phyloP scores from a whole-genome alignment of 495 filamentous ascomycete species.

The Penicillium desertorum region DNA sequence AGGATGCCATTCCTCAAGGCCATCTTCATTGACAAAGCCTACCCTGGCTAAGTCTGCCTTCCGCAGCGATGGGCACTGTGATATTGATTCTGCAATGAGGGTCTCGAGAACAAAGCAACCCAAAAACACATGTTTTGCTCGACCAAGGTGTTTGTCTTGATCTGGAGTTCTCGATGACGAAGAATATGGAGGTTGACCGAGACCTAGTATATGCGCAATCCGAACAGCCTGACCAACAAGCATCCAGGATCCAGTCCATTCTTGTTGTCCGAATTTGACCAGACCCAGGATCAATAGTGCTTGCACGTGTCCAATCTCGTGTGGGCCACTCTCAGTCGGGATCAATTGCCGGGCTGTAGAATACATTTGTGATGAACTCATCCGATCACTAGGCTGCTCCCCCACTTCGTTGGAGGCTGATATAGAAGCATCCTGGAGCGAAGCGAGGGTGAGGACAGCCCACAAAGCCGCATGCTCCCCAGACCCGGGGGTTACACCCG shows the following conservation, averaged over 20 bases:
- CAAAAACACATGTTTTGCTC: constrained; percentile 53
- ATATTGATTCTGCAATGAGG: constrained; percentile 54
- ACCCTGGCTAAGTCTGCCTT: constrained; percentile 46
- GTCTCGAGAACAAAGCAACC: constrained; percentile 68
- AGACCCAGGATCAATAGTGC: constrained; percentile 61
- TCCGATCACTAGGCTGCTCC: constrained; percentile 17
- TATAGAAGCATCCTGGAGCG: constrained; percentile 48
- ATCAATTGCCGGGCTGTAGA: constrained; percentile 54
- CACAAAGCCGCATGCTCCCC: constrained; percentile 64
- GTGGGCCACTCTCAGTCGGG: constrained; percentile 51
- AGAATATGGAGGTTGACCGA: constrained; percentile 28
- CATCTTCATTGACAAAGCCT: constrained; percentile 56
- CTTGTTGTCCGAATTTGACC: constrained; percentile 55
- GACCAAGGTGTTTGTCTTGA: constrained; percentile 26
- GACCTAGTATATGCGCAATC: constrained; percentile 48
- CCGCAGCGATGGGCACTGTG: constrained; percentile 52
- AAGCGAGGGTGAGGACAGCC: constrained; percentile 56
- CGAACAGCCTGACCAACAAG: constrained; percentile 61
- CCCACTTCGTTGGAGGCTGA: constrained; percentile 32
- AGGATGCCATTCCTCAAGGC: constrained; percentile 69
- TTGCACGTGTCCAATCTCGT: constrained; percentile 60
- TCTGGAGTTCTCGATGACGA: constrained; percentile 15
- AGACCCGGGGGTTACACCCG: constrained; percentile 35
- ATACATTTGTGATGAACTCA: constrained; percentile 47
- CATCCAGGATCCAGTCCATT: constrained; percentile 57